Evolutionary conservation across 768 basidiomycete genomes (phyloP), one percentile per base, ranked within the genome.

Genomic region (Kwoniella mangroviensis): DNA sequence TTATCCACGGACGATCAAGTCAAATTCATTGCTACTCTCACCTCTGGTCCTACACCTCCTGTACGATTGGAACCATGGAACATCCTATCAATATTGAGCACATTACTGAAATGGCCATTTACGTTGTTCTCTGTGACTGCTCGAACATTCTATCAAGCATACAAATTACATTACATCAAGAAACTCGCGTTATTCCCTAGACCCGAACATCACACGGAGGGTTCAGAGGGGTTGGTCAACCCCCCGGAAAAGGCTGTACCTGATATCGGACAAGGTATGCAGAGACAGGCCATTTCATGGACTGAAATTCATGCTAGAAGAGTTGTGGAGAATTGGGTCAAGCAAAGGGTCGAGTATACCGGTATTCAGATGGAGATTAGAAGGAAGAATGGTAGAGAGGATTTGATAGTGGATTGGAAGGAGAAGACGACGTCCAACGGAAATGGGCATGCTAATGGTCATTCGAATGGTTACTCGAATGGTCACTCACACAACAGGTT

Each of bases 111-210:
- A 60, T 83, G 85, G 28, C 90, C 90, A 0, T 83, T 90, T 62
- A 84, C 83, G 3, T 85, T 91, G 10, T 81, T 90, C 49, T 80
- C 88, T 22, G 87, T 88, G 0, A 83, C 88, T 60, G 85, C 87
- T 2, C 85, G 90, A n/a, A 91, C 91, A 63, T 75, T 88, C 4
- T 88, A 86, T 65, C 85, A 89, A 41, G 90, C 90, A 0, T 87
- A 85, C 83, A 84, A 85, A 21, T 77, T 91, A 58, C 89, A 90
- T 75, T 91, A 90, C 77, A 63, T 75, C 43, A 89, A 89, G 76
- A 70, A 82, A 6, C 83, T 91, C 21, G 85, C 87, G 63, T 86
- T 91, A 0, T 89, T 85, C 72, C 84, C 86, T 26, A 84, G 89
- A 11, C 90, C 90, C 0, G 75, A 83, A 26, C 85, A 86, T 17